These are phyloP conservation scores for Fagopyrum tataricum DNA, from an alignment of 148 eudicot species.

Conservation along the genomic window DNA sequence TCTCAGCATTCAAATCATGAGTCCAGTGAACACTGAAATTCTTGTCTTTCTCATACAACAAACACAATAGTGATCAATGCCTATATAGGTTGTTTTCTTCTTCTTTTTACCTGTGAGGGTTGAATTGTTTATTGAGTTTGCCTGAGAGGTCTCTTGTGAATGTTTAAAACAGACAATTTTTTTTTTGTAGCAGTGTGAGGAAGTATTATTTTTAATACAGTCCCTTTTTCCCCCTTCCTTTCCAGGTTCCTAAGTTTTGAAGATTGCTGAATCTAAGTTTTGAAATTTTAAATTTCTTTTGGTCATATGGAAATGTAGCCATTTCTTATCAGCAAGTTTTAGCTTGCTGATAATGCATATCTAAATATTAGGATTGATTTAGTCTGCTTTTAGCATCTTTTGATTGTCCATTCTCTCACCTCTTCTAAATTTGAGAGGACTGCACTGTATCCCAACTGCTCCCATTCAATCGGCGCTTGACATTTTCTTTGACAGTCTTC, in stretches of 20 bases:
- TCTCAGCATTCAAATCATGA: conserved; percentile 40
- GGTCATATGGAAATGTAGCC: neutral
- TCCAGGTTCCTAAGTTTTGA: neutral
- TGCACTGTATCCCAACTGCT: too few species aligned
- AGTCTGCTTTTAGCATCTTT: neutral
- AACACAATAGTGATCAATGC: neutral
- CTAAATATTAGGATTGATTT: neutral
- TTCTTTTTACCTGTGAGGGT: conserved; percentile 1
- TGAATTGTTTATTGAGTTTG: neutral
- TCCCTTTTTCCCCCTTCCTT: neutral
- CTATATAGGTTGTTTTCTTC: neutral
- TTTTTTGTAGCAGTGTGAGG: neutral
- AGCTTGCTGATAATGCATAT: neutral
- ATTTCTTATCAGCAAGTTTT: neutral
- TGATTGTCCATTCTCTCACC: neutral
- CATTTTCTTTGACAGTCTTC: neutral
- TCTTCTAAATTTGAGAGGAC: neutral
- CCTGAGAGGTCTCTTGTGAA: neutral
- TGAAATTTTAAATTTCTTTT: neutral
- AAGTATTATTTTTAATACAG: neutral
- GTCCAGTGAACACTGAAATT: conserved; percentile 47
- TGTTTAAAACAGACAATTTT: neutral
- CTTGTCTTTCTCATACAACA: neutral
- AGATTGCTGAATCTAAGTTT: neutral
- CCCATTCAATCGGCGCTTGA: neutral